Evolutionary conservation across 108 stramenopile genomes (phyloP), one percentile per base, ranked within the genome.

Genomic region (Skeletonema potamos): DNA sequence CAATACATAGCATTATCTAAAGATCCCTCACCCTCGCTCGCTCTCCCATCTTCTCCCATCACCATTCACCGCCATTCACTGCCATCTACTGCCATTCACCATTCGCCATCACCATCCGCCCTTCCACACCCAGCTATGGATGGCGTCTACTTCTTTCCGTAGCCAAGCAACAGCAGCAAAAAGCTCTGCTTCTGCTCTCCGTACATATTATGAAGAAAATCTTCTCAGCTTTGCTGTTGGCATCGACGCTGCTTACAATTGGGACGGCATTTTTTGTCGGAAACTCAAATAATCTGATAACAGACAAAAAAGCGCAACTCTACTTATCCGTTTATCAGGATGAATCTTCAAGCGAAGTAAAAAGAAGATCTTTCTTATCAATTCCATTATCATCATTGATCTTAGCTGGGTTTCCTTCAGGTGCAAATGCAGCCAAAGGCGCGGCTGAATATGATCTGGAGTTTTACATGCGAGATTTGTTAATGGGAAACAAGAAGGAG

Each of bases 371-470:
- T 2, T 51, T 51, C 22, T 51, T 51, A 24, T 51, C 48, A 51
- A 20, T 51, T 51, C 22, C 48, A 51, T 10, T 51, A 22, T 51
- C 48, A 24, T 24, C 48, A 9, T 2, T 51, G 22, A 51, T 22
- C 22, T 20, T 22, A 51, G 18, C 48, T 51, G 22, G 18, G 8
- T 10, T 68, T 68, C 61, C 65, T 22, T 59, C 72, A 20, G 72
- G 55, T 5, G 68, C 85, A 56, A 56, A 67, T 12, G 88, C 88
- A 5, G 90, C 71, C 6, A 85, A 87, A 34, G 93, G 93, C 17
- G 93, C 93, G 6, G 90, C 90, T 11, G 93, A 94, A 79, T 82
- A 90, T 36, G 93, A 94, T 56, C 79, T 91, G 26, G 93, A 94
- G 58, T 94, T 77, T 71, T 94, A 94, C 62, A 73, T 92, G 39